These are phyloP conservation scores for Brassica incana DNA, from an alignment of 345 rosid species.

Conservation along the genomic window DNA sequence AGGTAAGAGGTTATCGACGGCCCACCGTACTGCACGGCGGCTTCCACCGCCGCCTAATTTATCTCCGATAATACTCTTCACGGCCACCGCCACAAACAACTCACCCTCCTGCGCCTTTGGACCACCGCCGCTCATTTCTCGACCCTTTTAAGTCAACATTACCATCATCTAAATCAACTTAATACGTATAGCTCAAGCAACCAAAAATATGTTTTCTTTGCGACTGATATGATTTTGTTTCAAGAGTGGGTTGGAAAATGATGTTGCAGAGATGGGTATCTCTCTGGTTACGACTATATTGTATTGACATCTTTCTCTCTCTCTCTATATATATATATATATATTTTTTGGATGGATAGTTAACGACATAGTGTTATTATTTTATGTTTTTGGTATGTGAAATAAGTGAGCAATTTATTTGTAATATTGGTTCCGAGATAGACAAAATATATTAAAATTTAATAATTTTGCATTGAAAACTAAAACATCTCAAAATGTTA, in stretches of 20 bases:
- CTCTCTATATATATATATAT: neutral
- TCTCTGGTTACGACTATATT: conserved; percentile 17
- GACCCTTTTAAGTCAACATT: conserved; percentile 29
- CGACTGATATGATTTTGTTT: conserved; percentile 14
- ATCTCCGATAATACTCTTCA: conserved; percentile 56
- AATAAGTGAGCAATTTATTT: neutral
- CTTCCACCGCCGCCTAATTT: conserved; percentile 59
- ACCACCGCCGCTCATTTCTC: conserved; percentile 27
- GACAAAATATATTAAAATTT: no score
- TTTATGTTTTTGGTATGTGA: no score
- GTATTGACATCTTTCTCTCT: neutral
- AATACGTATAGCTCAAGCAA: conserved; percentile 19
- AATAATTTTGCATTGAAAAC: no score
- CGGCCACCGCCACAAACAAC: conserved; percentile 65
- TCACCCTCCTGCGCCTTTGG: conserved; percentile 24
- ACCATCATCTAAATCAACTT: conserved; percentile 24
- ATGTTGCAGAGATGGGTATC: conserved; percentile 1
- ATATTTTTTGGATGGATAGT: neutral
- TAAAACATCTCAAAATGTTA: no score
- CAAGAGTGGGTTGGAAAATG: neutral
- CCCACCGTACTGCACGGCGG: conserved; percentile 80
- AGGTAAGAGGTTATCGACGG: conserved; percentile 54
- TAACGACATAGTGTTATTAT: neutral
- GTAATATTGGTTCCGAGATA: neutral
- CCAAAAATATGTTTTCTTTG: neutral